Evolutionary conservation across 768 basidiomycete species (phyloP).

Genomic region (Auricularia auricula-judae): DNA sequence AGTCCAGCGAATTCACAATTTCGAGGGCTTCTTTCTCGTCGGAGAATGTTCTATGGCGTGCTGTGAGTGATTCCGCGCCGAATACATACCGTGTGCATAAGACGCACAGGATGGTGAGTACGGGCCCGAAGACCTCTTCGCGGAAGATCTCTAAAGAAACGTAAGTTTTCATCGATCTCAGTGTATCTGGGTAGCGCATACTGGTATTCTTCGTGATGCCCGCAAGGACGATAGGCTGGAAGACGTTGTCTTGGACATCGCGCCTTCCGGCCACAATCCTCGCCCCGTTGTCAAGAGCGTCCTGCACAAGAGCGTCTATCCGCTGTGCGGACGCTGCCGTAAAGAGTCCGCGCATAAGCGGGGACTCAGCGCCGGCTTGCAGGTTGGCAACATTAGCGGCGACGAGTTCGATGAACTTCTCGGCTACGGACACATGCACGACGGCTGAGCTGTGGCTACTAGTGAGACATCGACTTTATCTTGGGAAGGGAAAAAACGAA

Average conservation of each 20-base stretch:
- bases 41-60: constrained; percentile 5
- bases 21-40: constrained; percentile 17
- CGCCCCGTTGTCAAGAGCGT: constrained; percentile 10
- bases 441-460: background rate
- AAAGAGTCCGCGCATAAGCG: constrained; percentile 11
- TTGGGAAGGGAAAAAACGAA: background rate
- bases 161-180: background rate
- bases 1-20: constrained; percentile 22
- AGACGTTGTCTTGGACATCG: background rate
- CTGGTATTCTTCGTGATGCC: background rate
- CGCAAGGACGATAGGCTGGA: background rate
- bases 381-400: constrained; percentile 1
- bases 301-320: constrained; percentile 8
- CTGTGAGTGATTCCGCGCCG: background rate
- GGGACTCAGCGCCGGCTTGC: background rate
- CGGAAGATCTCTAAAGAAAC: background rate
- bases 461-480: background rate
- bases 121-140: background rate
- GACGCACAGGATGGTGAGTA: background rate
- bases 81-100: background rate
- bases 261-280: background rate
- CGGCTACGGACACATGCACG: constrained; percentile 14
- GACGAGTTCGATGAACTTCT: constrained; percentile 10
- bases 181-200: background rate
- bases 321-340: constrained; percentile 9